Evolutionary conservation across 768 basidiomycete genomes (phyloP).

Genomic region (Tylopilus felleus): DNA sequence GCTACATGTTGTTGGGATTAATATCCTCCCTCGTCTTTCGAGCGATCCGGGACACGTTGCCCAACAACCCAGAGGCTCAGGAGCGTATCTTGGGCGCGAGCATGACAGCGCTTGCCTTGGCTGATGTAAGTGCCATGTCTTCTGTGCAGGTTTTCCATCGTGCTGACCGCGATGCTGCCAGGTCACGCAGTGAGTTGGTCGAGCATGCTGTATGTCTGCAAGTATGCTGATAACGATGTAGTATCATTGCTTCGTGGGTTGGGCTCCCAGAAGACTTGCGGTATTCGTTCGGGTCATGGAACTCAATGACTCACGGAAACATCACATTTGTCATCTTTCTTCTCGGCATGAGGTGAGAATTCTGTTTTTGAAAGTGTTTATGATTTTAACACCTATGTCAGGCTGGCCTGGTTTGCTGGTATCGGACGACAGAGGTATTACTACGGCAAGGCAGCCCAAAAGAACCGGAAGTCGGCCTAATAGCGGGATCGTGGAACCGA

Average conservation of each 20-base stretch:
- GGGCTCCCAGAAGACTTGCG: constrained; percentile 56
- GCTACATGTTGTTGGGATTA: constrained; percentile 61
- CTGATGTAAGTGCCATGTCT: constrained; percentile 51
- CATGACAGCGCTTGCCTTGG: constrained; percentile 60
- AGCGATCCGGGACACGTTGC: constrained; percentile 58
- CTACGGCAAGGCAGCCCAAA: constrained; percentile 25
- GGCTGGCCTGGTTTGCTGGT: constrained; percentile 55
- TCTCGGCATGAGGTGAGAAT: constrained; percentile 49
- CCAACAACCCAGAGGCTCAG: constrained; percentile 54
- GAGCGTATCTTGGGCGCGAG: constrained; percentile 66
- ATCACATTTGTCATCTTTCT: constrained; percentile 50
- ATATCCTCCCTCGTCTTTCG: constrained; percentile 66
- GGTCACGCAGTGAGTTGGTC: constrained; percentile 56
- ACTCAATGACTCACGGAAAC: constrained; percentile 53
- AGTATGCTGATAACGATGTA: constrained; percentile 27
- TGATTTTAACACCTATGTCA: constrained; percentile 20
- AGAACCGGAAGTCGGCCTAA: constrained; percentile 16
- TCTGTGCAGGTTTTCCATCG: background rate
- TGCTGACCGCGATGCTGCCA: constrained; percentile 23
- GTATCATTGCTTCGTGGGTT: constrained; percentile 54
- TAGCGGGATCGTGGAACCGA: background rate
- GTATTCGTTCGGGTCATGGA: constrained; percentile 55
- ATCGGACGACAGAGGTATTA: constrained; percentile 47
- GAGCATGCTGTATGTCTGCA: background rate
- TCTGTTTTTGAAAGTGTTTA: background rate